Evolutionary conservation across 768 basidiomycete genomes (phyloP).

Genomic region (Pulveroboletus sp.): DNA sequence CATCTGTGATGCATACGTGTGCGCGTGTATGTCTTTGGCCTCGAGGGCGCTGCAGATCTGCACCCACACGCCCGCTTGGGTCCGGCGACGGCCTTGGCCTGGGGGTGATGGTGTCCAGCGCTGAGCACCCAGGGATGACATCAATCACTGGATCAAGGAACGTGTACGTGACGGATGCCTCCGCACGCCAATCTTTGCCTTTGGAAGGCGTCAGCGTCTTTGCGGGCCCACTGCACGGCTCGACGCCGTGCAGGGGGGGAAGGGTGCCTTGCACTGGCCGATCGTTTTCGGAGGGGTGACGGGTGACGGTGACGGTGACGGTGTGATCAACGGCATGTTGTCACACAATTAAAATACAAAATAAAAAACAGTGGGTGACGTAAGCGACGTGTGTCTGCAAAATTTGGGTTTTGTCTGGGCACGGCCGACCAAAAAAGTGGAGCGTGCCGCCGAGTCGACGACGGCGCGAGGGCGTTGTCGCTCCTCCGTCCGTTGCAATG

Average conservation of each 20-base stretch:
- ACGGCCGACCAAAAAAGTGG: background rate
- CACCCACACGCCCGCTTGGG: background rate
- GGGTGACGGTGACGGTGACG: too few relatives aligned
- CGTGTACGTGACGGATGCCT: background rate
- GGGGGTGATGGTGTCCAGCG: background rate
- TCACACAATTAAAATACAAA: too few relatives aligned
- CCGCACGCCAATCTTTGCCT: constrained; percentile 16
- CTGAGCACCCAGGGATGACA: background rate
- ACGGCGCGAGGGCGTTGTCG: background rate
- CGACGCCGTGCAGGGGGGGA: too few relatives aligned
- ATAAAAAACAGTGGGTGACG: too few relatives aligned
- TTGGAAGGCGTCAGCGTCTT: background rate
- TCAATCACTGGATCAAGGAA: constrained; percentile 8
- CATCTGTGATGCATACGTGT: background rate
- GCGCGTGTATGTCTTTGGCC: background rate
- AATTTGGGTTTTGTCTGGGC: constrained; percentile 1
- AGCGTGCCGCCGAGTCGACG: background rate
- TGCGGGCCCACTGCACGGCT: too few relatives aligned
- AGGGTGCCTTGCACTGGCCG: background rate
- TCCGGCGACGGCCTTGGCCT: background rate
- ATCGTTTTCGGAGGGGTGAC: background rate
- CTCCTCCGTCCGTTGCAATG: too few relatives aligned
- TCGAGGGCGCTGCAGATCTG: background rate
- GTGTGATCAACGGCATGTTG: background rate
- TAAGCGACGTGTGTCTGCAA: too few relatives aligned